A percentile compares a stretch with the other conserved stretches of the same genome.
Conservation (phyloP, 1,284 basidiomycete genomes). For the Pisolithus thermaeus region DNA sequence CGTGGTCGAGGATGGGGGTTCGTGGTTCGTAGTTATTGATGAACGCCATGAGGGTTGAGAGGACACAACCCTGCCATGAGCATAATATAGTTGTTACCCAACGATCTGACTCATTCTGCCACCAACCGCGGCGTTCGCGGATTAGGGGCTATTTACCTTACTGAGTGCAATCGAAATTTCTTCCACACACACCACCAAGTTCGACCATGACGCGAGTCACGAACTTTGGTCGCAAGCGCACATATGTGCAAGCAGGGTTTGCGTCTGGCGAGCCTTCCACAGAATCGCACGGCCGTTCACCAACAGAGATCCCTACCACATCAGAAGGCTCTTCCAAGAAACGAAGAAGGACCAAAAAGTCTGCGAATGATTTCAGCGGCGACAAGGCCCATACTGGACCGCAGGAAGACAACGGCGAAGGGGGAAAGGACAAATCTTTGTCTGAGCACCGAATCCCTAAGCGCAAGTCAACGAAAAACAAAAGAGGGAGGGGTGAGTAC, state of each 20-base stretch:
- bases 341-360: slow-evolving; percentile 33
- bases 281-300: background rate
- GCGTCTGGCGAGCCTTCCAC: slow-evolving; percentile 6
- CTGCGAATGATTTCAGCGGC: slow-evolving; percentile 4
- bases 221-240: slow-evolving; percentile 64
- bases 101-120: background rate
- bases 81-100: background rate
- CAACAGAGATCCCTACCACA: too few relatives aligned
- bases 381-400: background rate
- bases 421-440: background rate
- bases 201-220: slow-evolving; percentile 64
- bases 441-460: background rate
- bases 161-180: background rate
- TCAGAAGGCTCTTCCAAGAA: slow-evolving; percentile 28
- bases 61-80: background rate
- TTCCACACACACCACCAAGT: background rate
- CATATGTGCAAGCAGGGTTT: slow-evolving; percentile 63
- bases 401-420: background rate
- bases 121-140: too few relatives aligned
- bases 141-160: slow-evolving; percentile 9
- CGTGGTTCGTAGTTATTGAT: slow-evolving; percentile 13
- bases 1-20: slow-evolving; percentile 9
- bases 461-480: slow-evolving; percentile 3
- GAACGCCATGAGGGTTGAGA: slow-evolving; percentile 9
- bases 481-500: slow-evolving; percentile 11